Percentiles rank a stretch among this genome's conserved stretches.
phyloP scores from a whole-genome alignment of 805 yeast species.

The Yamadazyma phyllophila region DNA sequence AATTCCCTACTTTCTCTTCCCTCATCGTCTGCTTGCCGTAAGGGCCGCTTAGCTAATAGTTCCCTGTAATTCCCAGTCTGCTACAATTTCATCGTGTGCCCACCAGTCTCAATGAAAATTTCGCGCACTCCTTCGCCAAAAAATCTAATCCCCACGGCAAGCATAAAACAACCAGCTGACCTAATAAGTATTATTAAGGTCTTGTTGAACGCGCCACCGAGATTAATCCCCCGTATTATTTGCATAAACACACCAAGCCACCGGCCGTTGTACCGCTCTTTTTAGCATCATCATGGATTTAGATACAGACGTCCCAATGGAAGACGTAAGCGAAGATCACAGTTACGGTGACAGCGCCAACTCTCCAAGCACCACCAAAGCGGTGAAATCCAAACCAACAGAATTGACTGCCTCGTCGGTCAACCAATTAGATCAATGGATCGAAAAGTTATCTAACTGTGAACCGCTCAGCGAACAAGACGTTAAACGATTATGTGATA shows the following conservation, averaged over 20 bases:
- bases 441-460: constrained; percentile 73
- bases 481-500: constrained; percentile 75
- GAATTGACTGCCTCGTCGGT: constrained; percentile 44
- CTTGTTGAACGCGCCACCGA: no score
- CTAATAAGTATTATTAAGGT: no score
- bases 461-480: constrained; percentile 79
- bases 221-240: no score
- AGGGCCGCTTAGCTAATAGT: no score
- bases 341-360: constrained; percentile 11
- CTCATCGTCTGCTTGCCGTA: background rate
- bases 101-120: background rate
- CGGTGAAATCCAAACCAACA: constrained; percentile 10
- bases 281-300: constrained; percentile 52
- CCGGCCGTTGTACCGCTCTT: background rate
- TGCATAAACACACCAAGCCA: background rate
- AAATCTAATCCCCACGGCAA: background rate
- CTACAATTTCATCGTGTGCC: background rate
- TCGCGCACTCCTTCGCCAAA: background rate
- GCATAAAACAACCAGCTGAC: background rate
- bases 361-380: constrained; percentile 12
- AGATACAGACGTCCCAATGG: constrained; percentile 83
- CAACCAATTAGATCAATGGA: constrained; percentile 83
- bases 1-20: no score
- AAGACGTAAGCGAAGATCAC: constrained; percentile 61
- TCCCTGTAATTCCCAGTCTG: background rate